Evolutionary conservation across 495 filamentous ascomycete genomes (phyloP), one percentile per base, ranked within the genome.

Genomic region (Talaromyces trachyspermus): DNA sequence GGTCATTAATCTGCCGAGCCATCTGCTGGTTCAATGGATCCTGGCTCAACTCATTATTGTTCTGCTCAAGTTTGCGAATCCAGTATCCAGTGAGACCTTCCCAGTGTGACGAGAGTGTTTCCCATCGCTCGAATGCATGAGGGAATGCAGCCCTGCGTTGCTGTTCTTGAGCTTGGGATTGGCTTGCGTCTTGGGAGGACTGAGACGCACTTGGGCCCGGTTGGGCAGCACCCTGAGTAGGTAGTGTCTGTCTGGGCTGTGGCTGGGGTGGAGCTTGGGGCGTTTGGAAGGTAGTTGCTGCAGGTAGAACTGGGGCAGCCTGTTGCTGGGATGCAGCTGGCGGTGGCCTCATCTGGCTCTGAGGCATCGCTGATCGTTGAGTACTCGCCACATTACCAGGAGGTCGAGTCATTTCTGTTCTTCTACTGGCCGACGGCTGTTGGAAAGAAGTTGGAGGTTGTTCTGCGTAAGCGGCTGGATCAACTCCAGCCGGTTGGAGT

Each of bases 81-180:
- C 92, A 97, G 67, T 94, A 97, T 43, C 87, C 86, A 1, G 92
- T 98, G 48, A 97, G 76, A 12, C 92, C 92, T 62, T 98, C 92
- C 92, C 94, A 98, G 54, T 96, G 92, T 11, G 94, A 92, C 0
- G 94, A 97, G 5, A 98, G 71, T 0, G 84, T 88, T 54, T 98
- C 92, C 92, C 94, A 98, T 33, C 92, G 79, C 62, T 98, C 90
- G 53, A 98, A 98, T 1, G 92, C 92, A 66, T 98, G 94, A 12
- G 94, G 92, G 61, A 97, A 95, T 2, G 83, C 67, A 14, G 64
- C 62, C 23, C 73, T 72, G 32, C 58, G 59, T 23, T 60, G 61
- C 48, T 64, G 60, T 24, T 64, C 59, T 14, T 54, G 59, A 15
- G 65, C 67, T 57, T 70, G 70, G 14, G 66, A 49, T 17, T 54